Evolutionary conservation across 306 rosid genomes (phyloP), one percentile per base, ranked within the genome.

Genomic region (Delonix regia): DNA sequence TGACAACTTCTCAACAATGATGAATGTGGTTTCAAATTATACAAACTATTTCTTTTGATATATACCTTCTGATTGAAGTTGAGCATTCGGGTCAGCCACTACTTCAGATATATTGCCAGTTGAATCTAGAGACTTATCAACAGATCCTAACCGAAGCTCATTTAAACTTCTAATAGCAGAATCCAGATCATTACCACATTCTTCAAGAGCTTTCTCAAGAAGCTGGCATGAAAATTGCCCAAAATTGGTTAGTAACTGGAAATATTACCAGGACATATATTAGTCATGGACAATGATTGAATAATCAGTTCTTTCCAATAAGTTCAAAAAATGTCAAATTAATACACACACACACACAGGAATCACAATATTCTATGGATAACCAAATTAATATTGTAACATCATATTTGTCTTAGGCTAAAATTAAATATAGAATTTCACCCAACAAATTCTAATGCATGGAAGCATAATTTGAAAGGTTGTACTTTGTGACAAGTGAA

Each of bases 101-200:
- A 42, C 76, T 9, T 81, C 79, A 49, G 83, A 65, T 52, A 75
- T 41, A 63, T 69, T 70, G 7, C 75, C 84, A 84, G 82, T 74
- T 74, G 81, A 81, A 42, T 74, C 85, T 45, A 77, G 16, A 25
- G 75, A 81, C 36, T 65, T 66, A 63, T 60, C 74, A 30, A 56
- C 73, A n/a, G 84, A 75, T 38, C 80, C 91, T 19, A 89, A 60
- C 13, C 91, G 88, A 71, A 93, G 93, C 67, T 89, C 86, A 63
- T 85, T 88, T 85, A 93, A 88, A 70, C 91, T 83, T 79, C 83
- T 85, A 38, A 93, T 91, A 25, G 98, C 94, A n/a, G 91, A 88
- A 82, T 91, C 92, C 61, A 93, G 48, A 86, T 93, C 91, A 86
- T 86, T 82, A 45, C 89, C 90, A 44, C 98, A 89, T 87, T 89